Percentiles rank a stretch among this genome's conserved stretches.
phyloP scores from a whole-genome alignment of 2,329 filamentous ascomycete species.

The Penicillium sp. region DNA sequence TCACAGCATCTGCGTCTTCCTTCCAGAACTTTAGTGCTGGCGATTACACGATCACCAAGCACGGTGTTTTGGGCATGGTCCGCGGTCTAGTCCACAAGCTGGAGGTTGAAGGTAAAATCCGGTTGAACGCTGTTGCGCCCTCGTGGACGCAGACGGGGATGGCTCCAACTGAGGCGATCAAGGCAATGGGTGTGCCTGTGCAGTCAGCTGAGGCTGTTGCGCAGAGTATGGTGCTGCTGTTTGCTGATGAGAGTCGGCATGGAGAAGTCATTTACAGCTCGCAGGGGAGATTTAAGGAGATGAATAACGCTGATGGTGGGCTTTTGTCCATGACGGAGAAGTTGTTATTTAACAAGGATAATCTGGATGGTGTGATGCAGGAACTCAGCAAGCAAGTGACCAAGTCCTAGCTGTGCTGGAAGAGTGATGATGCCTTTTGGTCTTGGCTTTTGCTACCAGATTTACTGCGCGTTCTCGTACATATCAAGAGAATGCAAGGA shows the following conservation, averaged over 20 bases:
- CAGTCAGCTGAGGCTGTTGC: conserved; percentile 54
- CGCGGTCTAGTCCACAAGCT: conserved; percentile 45
- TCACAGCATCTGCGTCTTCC: conserved; percentile 54
- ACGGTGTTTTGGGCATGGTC: conserved; percentile 57
- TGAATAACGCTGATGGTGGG: conserved; percentile 50
- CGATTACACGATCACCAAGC: conserved; percentile 59
- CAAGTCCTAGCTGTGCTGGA: not conserved
- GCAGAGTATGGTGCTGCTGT: conserved; percentile 50
- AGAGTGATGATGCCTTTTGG: not conserved
- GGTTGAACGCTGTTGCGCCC: conserved; percentile 59
- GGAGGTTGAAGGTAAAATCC: conserved; percentile 50
- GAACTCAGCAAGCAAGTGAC: conserved; percentile 6
- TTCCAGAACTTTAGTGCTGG: conserved; percentile 53
- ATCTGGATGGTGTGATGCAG: conserved; percentile 17
- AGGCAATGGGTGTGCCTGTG: conserved; percentile 20
- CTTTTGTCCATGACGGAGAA: conserved; percentile 13
- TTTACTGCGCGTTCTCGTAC: not conserved
- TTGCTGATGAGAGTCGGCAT: conserved; percentile 51
- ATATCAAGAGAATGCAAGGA: not conserved
- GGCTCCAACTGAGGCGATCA: conserved; percentile 39
- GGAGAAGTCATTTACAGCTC: conserved; percentile 57
- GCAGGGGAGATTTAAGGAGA: conserved; percentile 53
- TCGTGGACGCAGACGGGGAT: conserved; percentile 58
- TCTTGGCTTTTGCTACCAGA: not conserved
- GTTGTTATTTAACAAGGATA: conserved; percentile 11